Evolutionary conservation across 768 basidiomycete species (phyloP), one percentile per base, ranked within the genome.

Genomic region (Russula foetens): DNA sequence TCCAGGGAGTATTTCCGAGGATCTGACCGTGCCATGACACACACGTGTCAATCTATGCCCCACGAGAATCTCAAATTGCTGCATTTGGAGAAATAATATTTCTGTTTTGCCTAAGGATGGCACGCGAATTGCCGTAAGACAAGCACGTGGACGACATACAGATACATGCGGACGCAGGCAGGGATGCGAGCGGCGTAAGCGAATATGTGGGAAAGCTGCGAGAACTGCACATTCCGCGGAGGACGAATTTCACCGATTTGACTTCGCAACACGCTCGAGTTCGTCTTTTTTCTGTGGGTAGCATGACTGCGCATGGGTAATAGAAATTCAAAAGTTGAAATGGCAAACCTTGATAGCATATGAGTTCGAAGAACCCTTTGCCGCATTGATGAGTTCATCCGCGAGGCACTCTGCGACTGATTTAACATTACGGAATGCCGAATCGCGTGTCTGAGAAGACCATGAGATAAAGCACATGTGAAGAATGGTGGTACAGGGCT

Each of bases 341-440:
- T 77, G 48, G 53, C 56, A 48, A 47, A 90, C 90, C 91, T 98
- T 98, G 84, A 99, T 99, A 64, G 96, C 96, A 74, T 98, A 99
- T 57, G 96, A 98, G 88, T 99, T 99, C 71, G 95, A 98, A 52
- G 97, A 98, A 66, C 97, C 97, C 81, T 99, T 98, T 67, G 96
- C 97, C 56, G 97, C 97, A 75, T 99, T 99, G 84, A 98, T 98
- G 71, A 98, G 88, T 76, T 99, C 97, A 74, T 98, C 97, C 62
- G 97, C 96, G 55, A 98, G 84, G 78, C 96, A 98, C 79, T 98
- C 96, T 63, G 97, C 94, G 69, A 99, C 89, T 63, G 94, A 97
- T 78, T 99, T 99, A 70, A 98, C 92, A 79, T 99, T 99, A 77
- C 97, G 92, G 93, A 99, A 99, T 55, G 97, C 94, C 48, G 96